A percentile compares a stretch with the other conserved stretches of the same genome.
Evolutionary conservation across 2,329 filamentous ascomycete genomes (phyloP).

Genomic region (Blastomyces parvus): DNA sequence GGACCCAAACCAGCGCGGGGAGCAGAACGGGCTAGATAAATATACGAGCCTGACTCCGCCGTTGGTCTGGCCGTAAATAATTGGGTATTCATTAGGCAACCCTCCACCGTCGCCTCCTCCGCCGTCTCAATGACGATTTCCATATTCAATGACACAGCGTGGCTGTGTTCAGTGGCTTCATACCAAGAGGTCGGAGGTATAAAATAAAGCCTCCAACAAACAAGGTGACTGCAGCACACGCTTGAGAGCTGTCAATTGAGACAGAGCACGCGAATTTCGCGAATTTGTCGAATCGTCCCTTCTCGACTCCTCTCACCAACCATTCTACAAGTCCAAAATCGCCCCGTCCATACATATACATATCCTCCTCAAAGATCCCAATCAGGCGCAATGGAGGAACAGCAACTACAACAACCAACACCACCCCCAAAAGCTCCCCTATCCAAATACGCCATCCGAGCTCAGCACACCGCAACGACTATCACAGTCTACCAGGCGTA

Average conservation of each 20-base stretch:
- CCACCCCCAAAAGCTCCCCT: not conserved
- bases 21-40: too few relatives aligned
- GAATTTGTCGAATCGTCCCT: not conserved
- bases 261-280: not conserved
- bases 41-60: too few relatives aligned
- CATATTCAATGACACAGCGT: too few relatives aligned
- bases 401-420: too few relatives aligned
- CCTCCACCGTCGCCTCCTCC: too few relatives aligned
- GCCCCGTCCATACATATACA: not conserved
- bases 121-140: too few relatives aligned
- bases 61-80: too few relatives aligned
- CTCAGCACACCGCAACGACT: constrained; percentile 40
- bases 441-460: constrained; percentile 44
- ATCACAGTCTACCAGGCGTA: constrained; percentile 58
- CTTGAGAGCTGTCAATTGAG: not conserved
- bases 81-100: too few relatives aligned
- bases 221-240: not conserved
- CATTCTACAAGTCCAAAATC: not conserved
- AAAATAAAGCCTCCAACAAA: too few relatives aligned
- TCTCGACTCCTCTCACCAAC: not conserved
- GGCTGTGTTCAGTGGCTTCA: too few relatives aligned
- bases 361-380: not conserved
- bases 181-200: too few relatives aligned
- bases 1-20: too few relatives aligned
- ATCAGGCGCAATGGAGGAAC: not conserved